Base-by-base conservation (phyloP, 345 rosid genomes). In the Gossypium thurberi region DNA sequence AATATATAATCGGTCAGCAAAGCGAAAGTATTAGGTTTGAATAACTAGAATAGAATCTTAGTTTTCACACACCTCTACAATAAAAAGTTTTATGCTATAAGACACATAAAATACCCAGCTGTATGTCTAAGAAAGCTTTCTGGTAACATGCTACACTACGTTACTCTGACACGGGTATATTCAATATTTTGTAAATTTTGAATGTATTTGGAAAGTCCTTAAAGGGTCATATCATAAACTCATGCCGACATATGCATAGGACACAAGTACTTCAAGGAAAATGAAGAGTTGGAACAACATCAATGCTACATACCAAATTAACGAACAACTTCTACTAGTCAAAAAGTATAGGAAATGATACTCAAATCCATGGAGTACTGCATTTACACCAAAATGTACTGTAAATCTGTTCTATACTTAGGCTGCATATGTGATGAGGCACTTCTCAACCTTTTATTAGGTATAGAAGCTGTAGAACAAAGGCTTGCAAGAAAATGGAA, bases 351-450 rank as follows among this genome's bases (percentile, higher is more conserved):
- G 5, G 2, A 65, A 20, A 65, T 65, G 53, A 44, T 46, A 44
- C 69, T n/a, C 70, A 46, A 65, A 65, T 65, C 53, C 18, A 65
- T 18, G 40, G 10, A 13, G 18, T 23, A 44, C 53, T 20, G 40
- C 33, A 26, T 44, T 65, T 65, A 65, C 53, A 65, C 21, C 57
- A 52, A 52, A 65, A 44, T 65, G 53, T 65, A 20, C 52, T 18
- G 18, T 20, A 21, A 44, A 21, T 46, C n/a, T 65, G 18, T 66
- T 23, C 70, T 14, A 66, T 46, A 46, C 42, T 42, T 40, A 0
- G 15, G 21, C 25, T 17, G 23, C 47, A 37, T 10, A 65, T n/a
- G 5, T 20, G 5, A 44, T 13, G 37, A 43, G 52, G 11, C 28
- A 65, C 37, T 44, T 12, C 69, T 44, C 40, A 66, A 44, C 52